phyloP scores from a whole-genome alignment of 2,329 filamentous ascomycete species.

The Lasiodiplodia gonubiensis region DNA sequence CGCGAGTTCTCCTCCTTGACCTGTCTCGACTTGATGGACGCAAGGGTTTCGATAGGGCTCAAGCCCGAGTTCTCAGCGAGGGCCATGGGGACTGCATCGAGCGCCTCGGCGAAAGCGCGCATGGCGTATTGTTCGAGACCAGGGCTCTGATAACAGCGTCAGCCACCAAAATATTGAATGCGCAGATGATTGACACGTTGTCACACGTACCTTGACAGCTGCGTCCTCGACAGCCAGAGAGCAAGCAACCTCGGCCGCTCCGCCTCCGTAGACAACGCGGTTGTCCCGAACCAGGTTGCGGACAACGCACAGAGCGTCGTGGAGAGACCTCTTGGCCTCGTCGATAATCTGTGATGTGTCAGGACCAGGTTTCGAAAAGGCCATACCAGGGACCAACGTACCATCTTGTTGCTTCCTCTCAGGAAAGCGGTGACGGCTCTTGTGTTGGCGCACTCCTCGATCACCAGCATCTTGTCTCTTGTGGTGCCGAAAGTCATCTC shows the following conservation, averaged over 20 bases:
- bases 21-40: constrained; percentile 94
- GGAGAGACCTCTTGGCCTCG: constrained; percentile 95
- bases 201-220: constrained; percentile 70
- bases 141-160: constrained; percentile 65
- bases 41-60: constrained; percentile 93
- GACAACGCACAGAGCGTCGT: constrained; percentile 96
- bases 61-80: constrained; percentile 96
- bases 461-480: constrained; percentile 98
- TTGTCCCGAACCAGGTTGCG: constrained; percentile 96
- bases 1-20: constrained; percentile 81
- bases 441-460: constrained; percentile 98
- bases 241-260: constrained; percentile 96
- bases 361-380: background rate
- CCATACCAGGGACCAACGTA: constrained; percentile 51
- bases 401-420: constrained; percentile 99
- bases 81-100: constrained; percentile 93
- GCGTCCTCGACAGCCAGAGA: constrained; percentile 95
- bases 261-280: constrained; percentile 95
- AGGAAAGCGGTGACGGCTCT: constrained; percentile 96
- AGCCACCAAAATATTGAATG: constrained; percentile 12
- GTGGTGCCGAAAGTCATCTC: constrained; percentile 98
- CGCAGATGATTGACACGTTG: constrained; percentile 16
- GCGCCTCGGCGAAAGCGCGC: constrained; percentile 94
- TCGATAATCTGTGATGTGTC: constrained; percentile 78
- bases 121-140: constrained; percentile 99